These are phyloP conservation scores for Chenopodium berlandieri DNA, from an alignment of 148 eudicot genomes.

Conservation along the genomic window DNA sequence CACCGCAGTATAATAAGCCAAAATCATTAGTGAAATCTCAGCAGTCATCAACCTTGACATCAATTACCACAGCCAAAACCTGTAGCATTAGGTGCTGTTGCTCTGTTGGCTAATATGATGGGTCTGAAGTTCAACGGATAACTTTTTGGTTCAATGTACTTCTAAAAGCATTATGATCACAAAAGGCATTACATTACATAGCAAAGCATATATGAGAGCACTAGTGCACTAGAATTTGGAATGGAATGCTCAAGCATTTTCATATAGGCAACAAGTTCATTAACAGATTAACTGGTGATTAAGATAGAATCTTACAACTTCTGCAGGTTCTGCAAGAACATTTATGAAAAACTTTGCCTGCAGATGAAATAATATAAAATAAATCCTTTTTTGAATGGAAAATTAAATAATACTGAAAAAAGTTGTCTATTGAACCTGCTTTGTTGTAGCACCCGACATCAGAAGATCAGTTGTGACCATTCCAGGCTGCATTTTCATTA, in stretches of 20 bases:
- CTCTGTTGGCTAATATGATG: neutral
- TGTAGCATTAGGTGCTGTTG: neutral
- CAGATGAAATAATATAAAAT: constrained; percentile 20
- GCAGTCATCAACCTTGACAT: neutral
- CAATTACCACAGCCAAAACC: neutral
- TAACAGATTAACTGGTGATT: neutral
- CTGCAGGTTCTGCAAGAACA: constrained; percentile 96
- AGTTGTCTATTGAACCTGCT: constrained; percentile 52
- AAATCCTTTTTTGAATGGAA: neutral
- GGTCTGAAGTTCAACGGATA: neutral
- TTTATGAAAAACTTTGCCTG: constrained; percentile 99
- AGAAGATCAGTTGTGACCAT: constrained; percentile 98
- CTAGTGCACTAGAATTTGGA: neutral
- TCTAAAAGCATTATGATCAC: neutral
- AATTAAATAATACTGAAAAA: neutral
- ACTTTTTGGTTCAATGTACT: neutral
- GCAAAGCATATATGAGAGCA: neutral
- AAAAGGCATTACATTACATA: neutral
- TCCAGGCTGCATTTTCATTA: constrained; percentile 66
- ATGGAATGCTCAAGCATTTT: neutral
- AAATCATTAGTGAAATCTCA: neutral
- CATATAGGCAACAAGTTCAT: neutral
- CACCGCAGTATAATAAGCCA: neutral
- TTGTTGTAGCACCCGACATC: constrained; percentile 93
- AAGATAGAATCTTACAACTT: constrained; percentile 52